phyloP scores from a whole-genome alignment of 257 asterid species.

The Leptodermis oblonga region DNA sequence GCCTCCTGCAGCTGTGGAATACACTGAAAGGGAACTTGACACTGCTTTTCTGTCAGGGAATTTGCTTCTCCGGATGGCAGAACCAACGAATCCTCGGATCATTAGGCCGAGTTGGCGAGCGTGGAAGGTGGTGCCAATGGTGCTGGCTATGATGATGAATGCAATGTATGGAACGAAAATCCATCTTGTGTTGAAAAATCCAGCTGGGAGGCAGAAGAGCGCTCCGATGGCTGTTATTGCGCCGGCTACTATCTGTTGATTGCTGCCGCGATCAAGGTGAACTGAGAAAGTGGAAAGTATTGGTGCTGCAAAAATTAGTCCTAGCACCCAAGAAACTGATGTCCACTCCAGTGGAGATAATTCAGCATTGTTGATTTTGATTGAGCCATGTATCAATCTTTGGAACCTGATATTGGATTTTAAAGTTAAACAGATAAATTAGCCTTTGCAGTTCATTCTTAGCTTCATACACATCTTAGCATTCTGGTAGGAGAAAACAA shows the following conservation, averaged over 20 bases:
- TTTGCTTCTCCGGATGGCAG: conserved; percentile 34
- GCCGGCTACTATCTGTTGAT: conserved; percentile 65
- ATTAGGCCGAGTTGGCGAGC: conserved; percentile 74
- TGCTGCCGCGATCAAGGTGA: conserved; percentile 60
- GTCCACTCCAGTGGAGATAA: conserved; percentile 77
- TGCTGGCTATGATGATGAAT: conserved; percentile 59
- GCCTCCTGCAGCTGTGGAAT: conserved; percentile 73
- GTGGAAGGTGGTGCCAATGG: conserved; percentile 59
- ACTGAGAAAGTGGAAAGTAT: conserved; percentile 49
- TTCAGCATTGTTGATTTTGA: conserved; percentile 36
- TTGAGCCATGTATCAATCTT: conserved; percentile 44
- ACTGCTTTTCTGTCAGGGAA: conserved; percentile 50
- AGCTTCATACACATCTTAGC: background rate
- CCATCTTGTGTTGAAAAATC: conserved; percentile 68
- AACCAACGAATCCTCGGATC: conserved; percentile 68
- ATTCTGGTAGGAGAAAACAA: background rate
- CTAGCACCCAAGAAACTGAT: conserved; percentile 70
- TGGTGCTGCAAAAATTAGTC: conserved; percentile 70
- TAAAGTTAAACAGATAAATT: background rate
- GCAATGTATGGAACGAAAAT: conserved; percentile 77
- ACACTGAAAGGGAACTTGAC: conserved; percentile 64
- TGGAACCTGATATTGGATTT: conserved; percentile 43
- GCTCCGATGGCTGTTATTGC: conserved; percentile 74
- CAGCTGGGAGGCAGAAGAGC: conserved; percentile 85
- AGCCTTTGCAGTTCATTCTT: background rate